A percentile compares a stretch with the other conserved stretches of the same genome.
These are phyloP conservation scores for Aureobasidium uvarum DNA, from an alignment of 2,329 filamentous ascomycete genomes.

Conservation along the genomic window DNA sequence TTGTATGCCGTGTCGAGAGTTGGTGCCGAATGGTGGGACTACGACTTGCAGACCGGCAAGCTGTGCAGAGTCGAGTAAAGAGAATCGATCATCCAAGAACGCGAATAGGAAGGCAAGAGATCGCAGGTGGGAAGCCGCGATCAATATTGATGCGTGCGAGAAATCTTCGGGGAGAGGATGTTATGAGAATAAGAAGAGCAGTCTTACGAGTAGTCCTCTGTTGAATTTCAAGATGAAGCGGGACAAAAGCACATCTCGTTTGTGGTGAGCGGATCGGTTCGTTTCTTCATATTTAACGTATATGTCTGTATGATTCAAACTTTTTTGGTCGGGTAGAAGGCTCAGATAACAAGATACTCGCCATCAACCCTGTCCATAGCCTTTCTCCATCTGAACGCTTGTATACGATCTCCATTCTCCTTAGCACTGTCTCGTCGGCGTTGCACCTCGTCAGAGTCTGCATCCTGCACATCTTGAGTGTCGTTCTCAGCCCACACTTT, in stretches of 20 bases:
- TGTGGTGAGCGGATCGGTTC: background rate
- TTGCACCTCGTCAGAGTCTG: constrained; percentile 34
- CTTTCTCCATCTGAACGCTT: constrained; percentile 51
- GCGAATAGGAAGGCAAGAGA: background rate
- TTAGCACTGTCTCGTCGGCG: constrained; percentile 33
- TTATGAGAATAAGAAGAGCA: background rate
- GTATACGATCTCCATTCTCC: constrained; percentile 35
- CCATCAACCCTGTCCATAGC: constrained; percentile 53
- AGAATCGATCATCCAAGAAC: background rate
- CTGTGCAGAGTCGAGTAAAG: constrained; percentile 3
- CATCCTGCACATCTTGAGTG: constrained; percentile 30
- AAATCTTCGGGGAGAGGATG: no score
- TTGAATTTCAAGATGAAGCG: background rate
- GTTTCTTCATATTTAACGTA: background rate
- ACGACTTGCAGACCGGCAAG: constrained; percentile 1
- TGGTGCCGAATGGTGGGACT: background rate
- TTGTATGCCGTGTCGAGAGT: background rate
- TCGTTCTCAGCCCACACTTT: constrained; percentile 64
- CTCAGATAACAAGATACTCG: constrained; percentile 53
- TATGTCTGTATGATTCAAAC: background rate
- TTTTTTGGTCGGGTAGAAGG: background rate
- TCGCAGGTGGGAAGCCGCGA: no score
- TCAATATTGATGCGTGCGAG: no score
- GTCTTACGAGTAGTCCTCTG: background rate
- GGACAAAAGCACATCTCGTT: background rate